Evolutionary conservation across 176 grass and related monocot species (phyloP).

Genomic region (Alloteropsis semialata): DNA sequence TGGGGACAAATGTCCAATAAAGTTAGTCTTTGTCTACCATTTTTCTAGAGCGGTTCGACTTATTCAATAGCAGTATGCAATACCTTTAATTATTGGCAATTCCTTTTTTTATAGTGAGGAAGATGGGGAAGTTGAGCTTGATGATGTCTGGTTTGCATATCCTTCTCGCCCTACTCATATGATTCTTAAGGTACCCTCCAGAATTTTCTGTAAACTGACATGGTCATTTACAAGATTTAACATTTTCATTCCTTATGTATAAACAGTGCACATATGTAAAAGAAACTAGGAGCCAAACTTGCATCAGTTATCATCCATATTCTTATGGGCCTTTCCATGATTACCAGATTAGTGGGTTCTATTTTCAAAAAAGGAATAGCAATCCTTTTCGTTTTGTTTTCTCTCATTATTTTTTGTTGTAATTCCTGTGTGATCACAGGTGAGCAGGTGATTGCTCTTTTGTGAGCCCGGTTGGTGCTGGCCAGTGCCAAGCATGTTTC

Average conservation of each 20-base stretch:
- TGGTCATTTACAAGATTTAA: constrained; percentile 8
- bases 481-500: neutral
- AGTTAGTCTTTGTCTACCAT: constrained; percentile 43
- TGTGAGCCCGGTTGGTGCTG: neutral
- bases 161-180: constrained; percentile 95
- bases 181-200: constrained; percentile 86
- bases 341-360: neutral
- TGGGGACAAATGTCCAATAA: constrained; percentile 65
- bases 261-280: neutral
- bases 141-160: constrained; percentile 99
- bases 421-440: neutral
- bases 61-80: constrained; percentile 3
- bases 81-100: constrained; percentile 28
- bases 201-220: neutral
- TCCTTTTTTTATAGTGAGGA: constrained; percentile 54
- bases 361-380: neutral
- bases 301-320: neutral
- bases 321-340: neutral
- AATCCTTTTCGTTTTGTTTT: neutral
- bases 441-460: neutral
- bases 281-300: neutral
- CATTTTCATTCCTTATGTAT: neutral
- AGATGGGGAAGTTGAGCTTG: constrained; percentile 80
- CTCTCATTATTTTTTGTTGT: neutral
- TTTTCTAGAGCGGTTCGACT: constrained; percentile 20